phyloP scores from a whole-genome alignment of 345 rosid species.

The Gossypium longicalyx region DNA sequence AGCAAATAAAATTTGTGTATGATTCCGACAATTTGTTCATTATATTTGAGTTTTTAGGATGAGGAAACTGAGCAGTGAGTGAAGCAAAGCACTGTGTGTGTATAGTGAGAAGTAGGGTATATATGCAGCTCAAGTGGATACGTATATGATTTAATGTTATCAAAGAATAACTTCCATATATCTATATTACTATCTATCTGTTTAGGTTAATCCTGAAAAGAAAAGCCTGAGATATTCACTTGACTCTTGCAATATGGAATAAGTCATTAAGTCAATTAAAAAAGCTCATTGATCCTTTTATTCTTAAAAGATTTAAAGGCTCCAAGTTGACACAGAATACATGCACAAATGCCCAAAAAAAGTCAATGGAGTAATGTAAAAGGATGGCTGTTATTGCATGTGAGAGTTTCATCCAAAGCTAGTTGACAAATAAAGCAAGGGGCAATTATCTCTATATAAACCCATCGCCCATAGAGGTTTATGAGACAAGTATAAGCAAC shows the following conservation, averaged over 20 bases:
- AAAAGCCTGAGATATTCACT: conserved; percentile 3
- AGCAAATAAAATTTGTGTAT: no score
- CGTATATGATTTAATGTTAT: no score
- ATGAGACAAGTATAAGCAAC: not conserved
- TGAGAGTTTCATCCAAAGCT: not conserved
- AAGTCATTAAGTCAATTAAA: conserved; percentile 13
- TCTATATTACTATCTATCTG: no score
- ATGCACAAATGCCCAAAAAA: not conserved
- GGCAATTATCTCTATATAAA: conserved; percentile 10
- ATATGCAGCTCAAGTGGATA: no score
- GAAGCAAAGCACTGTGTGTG: no score
- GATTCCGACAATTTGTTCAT: no score
- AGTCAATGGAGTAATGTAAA: not conserved
- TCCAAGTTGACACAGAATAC: not conserved
- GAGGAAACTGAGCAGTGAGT: no score
- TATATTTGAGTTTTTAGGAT: no score
- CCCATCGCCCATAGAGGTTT: not conserved
- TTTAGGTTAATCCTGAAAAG: not conserved
- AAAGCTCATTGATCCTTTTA: not conserved
- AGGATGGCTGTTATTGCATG: not conserved
- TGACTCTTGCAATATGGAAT: conserved; percentile 13
- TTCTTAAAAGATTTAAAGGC: conserved; percentile 5
- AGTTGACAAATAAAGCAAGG: not conserved
- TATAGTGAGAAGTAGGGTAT: no score
- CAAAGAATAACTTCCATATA: not conserved